These are phyloP conservation scores for Stentor coeruleus DNA, from an alignment of 73 alveolate genomes.

Conservation along the genomic window DNA sequence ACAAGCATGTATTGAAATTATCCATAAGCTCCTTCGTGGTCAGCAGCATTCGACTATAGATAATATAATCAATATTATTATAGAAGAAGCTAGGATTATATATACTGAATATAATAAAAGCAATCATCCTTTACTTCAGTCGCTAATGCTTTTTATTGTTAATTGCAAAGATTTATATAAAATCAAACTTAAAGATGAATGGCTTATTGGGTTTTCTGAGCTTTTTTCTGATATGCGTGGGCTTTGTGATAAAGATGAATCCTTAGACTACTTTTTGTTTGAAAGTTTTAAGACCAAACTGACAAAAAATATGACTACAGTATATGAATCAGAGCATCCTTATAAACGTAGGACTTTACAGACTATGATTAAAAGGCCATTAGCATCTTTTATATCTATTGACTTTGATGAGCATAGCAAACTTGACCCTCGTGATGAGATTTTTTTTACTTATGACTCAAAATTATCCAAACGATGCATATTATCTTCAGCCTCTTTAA, in stretches of 20 bases:
- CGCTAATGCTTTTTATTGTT: background rate
- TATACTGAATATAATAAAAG: background rate
- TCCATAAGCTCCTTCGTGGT: background rate
- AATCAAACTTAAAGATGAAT: background rate
- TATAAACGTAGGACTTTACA: background rate
- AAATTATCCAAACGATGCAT: background rate
- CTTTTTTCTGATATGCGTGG: slow-evolving; percentile 10
- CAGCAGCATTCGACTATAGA: background rate
- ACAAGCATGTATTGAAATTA: background rate
- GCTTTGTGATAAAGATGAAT: background rate
- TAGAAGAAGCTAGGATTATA: background rate
- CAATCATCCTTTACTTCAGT: background rate
- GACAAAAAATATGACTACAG: background rate
- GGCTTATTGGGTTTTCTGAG: slow-evolving; percentile 7
- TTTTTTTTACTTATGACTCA: slow-evolving; percentile 25
- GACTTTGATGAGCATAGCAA: background rate
- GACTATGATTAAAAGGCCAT: background rate
- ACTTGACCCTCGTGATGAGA: background rate
- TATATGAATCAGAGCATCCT: slow-evolving; percentile 19
- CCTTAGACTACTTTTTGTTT: background rate
- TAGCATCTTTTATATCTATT: background rate
- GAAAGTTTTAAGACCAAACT: background rate
- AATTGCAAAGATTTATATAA: too few species aligned
- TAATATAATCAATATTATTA: background rate
- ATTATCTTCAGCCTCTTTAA: background rate